Percentiles rank a stretch among this genome's conserved stretches.
Evolutionary conservation across 2,329 filamentous ascomycete species (phyloP).

Genomic region (Neonectria neomacrospora): DNA sequence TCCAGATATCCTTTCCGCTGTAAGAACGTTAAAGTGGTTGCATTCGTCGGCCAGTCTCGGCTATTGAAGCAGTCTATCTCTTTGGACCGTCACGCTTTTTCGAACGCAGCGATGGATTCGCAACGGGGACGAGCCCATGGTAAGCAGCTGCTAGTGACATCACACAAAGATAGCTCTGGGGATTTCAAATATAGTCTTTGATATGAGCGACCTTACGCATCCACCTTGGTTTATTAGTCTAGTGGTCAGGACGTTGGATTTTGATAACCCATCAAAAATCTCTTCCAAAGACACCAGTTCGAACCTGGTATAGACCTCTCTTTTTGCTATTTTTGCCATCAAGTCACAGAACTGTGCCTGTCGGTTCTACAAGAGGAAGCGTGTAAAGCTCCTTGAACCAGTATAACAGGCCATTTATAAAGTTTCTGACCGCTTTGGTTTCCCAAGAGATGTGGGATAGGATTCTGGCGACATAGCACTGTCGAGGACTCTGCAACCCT

Average conservation of each 20-base stretch:
- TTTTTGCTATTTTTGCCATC: background rate
- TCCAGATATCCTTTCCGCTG: conserved; percentile 17
- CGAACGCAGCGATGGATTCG: conserved; percentile 1
- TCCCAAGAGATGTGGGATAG: no score
- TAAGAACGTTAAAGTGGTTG: no score
- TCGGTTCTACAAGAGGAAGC: no score
- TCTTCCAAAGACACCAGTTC: background rate
- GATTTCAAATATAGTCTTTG: no score
- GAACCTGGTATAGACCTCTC: background rate
- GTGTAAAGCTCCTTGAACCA: no score
- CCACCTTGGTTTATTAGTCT: background rate
- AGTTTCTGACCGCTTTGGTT: no score
- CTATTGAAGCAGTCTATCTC: conserved; percentile 6
- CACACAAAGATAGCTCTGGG: no score
- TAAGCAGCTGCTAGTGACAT: conserved; percentile 10
- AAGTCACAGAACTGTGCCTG: no score
- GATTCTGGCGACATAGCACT: no score
- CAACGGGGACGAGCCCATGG: conserved; percentile 13
- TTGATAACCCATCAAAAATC: background rate
- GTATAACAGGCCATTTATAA: no score
- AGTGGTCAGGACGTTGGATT: background rate
- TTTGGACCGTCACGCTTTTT: background rate
- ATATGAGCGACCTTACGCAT: background rate
- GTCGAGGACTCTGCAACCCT: no score
- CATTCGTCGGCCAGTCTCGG: conserved; percentile 7